Evolutionary conservation across 2,329 filamentous ascomycete genomes (phyloP).

Genomic region (Leptosphaerulina australis): DNA sequence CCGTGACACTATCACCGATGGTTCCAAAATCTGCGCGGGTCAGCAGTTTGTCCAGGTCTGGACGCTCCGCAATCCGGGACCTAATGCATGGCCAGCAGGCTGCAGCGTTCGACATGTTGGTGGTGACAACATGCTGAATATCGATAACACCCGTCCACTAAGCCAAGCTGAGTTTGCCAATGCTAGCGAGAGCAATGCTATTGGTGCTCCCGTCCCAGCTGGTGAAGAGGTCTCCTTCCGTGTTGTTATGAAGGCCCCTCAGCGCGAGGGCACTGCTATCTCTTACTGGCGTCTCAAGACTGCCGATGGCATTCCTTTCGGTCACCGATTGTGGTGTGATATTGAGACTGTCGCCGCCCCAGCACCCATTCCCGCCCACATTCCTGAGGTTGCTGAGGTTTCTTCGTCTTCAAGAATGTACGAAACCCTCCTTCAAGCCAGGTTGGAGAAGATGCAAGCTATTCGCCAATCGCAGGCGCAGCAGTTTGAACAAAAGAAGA

Average conservation of each 20-base stretch:
- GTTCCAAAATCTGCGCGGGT: conserved; percentile 72
- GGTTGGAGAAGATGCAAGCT: conserved; percentile 32
- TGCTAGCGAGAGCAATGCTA: conserved; percentile 82
- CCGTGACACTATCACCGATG: conserved; percentile 78
- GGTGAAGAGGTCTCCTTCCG: conserved; percentile 82
- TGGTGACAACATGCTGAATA: conserved; percentile 94
- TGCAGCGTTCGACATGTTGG: conserved; percentile 91
- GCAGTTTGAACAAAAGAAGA: conserved; percentile 34
- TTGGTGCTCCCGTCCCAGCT: conserved; percentile 70
- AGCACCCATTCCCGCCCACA: conserved; percentile 5
- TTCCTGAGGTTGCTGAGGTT: conserved; percentile 22
- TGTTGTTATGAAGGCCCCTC: conserved; percentile 80
- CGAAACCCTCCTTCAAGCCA: conserved; percentile 35
- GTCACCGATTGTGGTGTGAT: conserved; percentile 94
- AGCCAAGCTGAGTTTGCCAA: conserved; percentile 76
- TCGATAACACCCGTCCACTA: conserved; percentile 80
- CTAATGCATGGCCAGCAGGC: conserved; percentile 80
- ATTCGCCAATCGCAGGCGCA: conserved; percentile 26
- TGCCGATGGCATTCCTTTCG: conserved; percentile 79
- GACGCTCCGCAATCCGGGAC: conserved; percentile 86
- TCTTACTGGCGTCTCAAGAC: conserved; percentile 97
- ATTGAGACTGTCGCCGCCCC: conserved; percentile 65
- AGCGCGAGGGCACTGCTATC: conserved; percentile 76
- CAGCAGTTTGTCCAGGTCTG: conserved; percentile 86
- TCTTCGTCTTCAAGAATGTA: conserved; percentile 27